Conservation (phyloP, 805 yeast species). For the Saturnispora halmiae region DNA sequence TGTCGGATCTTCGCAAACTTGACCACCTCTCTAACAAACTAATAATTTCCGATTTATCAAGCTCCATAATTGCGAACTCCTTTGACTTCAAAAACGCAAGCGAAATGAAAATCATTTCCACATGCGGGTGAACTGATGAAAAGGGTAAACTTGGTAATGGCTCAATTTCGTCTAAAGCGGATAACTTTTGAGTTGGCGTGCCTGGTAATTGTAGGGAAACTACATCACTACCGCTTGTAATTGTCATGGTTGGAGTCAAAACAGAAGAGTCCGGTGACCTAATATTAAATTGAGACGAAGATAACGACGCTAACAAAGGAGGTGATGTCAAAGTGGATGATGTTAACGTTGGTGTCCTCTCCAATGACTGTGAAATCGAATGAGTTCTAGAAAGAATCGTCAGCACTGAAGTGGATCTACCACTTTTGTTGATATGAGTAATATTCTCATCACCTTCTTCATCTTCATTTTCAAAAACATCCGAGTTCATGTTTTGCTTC, state of each 20-base stretch:
- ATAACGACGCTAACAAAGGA: conserved; percentile 6
- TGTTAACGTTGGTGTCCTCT: conserved; percentile 25
- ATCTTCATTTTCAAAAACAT: conserved; percentile 7
- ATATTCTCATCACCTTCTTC: conserved; percentile 6
- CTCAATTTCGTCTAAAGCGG: conserved; percentile 19
- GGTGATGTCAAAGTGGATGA: conserved; percentile 16
- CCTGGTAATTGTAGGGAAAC: background rate
- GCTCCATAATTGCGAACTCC: conserved; percentile 69
- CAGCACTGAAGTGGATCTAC: conserved; percentile 26
- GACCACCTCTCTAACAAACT: conserved; percentile 60
- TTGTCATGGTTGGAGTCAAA: conserved; percentile 5
- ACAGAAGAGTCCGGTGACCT: conserved; percentile 5
- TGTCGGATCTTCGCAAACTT: conserved; percentile 30
- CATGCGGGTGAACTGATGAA: conserved; percentile 62
- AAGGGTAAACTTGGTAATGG: conserved; percentile 35
- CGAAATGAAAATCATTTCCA: conserved; percentile 65
- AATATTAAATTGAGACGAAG: background rate
- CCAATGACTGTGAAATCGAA: conserved; percentile 15
- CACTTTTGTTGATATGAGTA: conserved; percentile 10
- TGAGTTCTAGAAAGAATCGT: conserved; percentile 22
- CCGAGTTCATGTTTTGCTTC: background rate
- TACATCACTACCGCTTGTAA: background rate
- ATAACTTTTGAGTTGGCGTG: conserved; percentile 1
- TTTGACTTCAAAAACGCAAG: conserved; percentile 74
- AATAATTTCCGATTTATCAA: conserved; percentile 83